Percentiles rank a stretch among this genome's conserved stretches.
phyloP scores from a whole-genome alignment of 805 yeast genomes.

The Ogataea glucozyma region DNA sequence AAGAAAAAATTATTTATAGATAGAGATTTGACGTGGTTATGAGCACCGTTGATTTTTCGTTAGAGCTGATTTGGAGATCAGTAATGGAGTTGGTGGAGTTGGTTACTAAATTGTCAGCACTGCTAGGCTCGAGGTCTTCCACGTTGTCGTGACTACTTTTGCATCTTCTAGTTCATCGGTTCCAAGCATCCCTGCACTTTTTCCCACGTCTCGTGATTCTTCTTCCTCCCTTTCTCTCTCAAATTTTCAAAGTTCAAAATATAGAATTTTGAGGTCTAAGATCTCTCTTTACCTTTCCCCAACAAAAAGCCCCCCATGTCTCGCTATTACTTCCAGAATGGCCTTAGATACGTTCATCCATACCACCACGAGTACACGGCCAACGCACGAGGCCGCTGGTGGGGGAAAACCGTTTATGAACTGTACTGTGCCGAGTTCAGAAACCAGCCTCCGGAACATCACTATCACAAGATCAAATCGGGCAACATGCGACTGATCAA shows the following conservation, averaged over 20 bases:
- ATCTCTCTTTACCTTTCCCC: background rate
- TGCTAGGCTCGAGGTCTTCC: too few relatives aligned
- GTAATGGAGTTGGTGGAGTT: too few relatives aligned
- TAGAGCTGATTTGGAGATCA: too few relatives aligned
- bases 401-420: slow-evolving; percentile 35
- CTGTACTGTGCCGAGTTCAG: slow-evolving; percentile 38
- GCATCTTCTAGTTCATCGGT: too few relatives aligned
- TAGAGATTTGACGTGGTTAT: too few relatives aligned
- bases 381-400: slow-evolving; percentile 42
- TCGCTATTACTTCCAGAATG: slow-evolving; percentile 24
- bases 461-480: slow-evolving; percentile 9
- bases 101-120: too few relatives aligned
- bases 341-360: slow-evolving; percentile 39
- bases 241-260: too few relatives aligned
- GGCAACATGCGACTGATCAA: slow-evolving; percentile 24
- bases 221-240: background rate
- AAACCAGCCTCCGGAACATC: slow-evolving; percentile 15
- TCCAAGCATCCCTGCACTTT: too few relatives aligned
- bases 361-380: slow-evolving; percentile 35
- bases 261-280: background rate
- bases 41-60: too few relatives aligned
- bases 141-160: too few relatives aligned
- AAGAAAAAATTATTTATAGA: too few relatives aligned
- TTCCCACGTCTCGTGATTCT: too few relatives aligned
- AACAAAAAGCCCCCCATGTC: background rate